These are phyloP conservation scores for Xylaria acuta DNA, from an alignment of 495 filamentous ascomycete genomes.

Conservation along the genomic window DNA sequence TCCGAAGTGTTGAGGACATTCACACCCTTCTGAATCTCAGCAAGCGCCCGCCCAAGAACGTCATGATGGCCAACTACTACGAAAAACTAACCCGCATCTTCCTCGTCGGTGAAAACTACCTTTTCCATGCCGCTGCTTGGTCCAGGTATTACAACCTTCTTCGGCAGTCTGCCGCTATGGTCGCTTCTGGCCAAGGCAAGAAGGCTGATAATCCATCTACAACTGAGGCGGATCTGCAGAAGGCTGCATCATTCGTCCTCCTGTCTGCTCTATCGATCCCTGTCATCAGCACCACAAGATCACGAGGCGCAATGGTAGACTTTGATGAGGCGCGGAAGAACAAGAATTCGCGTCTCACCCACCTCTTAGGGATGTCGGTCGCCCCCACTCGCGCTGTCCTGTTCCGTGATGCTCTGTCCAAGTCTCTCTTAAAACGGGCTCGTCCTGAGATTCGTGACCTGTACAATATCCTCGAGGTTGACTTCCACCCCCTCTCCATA, in stretches of 20 bases:
- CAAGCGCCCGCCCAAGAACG: slow-evolving; percentile 98
- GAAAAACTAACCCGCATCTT: slow-evolving; percentile 98
- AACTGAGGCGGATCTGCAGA: slow-evolving; percentile 83
- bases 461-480: slow-evolving; percentile 97
- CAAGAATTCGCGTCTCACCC: slow-evolving; percentile 96
- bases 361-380: slow-evolving; percentile 89
- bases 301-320: slow-evolving; percentile 92
- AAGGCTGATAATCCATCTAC: slow-evolving; percentile 90
- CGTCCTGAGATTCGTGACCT: slow-evolving; percentile 93
- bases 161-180: slow-evolving; percentile 82
- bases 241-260: slow-evolving; percentile 92
- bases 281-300: slow-evolving; percentile 97
- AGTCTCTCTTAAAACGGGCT: slow-evolving; percentile 88
- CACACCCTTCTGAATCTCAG: slow-evolving; percentile 97
- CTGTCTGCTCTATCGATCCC: slow-evolving; percentile 94
- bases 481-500: slow-evolving; percentile 98
- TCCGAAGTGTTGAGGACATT: slow-evolving; percentile 98
- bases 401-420: slow-evolving; percentile 94
- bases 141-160: slow-evolving; percentile 96
- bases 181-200: slow-evolving; percentile 86
- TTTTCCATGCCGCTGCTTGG: slow-evolving; percentile 98
- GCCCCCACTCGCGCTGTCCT: slow-evolving; percentile 87
- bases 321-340: slow-evolving; percentile 97
- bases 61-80: slow-evolving; percentile 99
- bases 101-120: slow-evolving; percentile 97